Evolutionary conservation across 192 early-diverging fungal genomes (phyloP).

Genomic region (Dissophora globulifera): DNA sequence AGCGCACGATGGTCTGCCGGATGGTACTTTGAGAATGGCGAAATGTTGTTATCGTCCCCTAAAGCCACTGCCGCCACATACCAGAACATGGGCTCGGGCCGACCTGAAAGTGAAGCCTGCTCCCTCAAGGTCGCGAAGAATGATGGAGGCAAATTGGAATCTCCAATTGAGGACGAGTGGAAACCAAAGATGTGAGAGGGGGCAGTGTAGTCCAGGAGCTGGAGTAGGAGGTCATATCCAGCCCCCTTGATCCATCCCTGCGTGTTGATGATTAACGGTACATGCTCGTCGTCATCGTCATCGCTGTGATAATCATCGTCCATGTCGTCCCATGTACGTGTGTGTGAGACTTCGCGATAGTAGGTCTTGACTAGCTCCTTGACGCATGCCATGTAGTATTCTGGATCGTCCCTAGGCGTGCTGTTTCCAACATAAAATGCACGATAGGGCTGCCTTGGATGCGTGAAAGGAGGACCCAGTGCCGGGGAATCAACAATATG

Average conservation of each 20-base stretch:
- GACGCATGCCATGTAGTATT: conserved; percentile 80
- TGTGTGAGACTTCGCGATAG: conserved; percentile 54
- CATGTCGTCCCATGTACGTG: conserved; percentile 18
- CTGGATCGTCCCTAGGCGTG: conserved; percentile 83
- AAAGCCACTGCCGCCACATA: conserved; percentile 27
- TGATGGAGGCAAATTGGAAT: conserved; percentile 54
- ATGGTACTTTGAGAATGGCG: conserved; percentile 60
- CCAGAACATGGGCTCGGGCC: conserved; percentile 9
- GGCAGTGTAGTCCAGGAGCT: conserved; percentile 65
- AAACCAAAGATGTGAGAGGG: conserved; percentile 81
- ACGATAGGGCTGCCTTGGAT: conserved; percentile 69
- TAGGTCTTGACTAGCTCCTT: conserved; percentile 70
- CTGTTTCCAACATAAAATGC: conserved; percentile 81
- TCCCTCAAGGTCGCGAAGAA: conserved; percentile 59
- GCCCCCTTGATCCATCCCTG: conserved; percentile 94
- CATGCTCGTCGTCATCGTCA: conserved; percentile 45
- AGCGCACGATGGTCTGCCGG: conserved; percentile 75
- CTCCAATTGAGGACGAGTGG: conserved; percentile 40
- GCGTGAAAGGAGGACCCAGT: conserved; percentile 88
- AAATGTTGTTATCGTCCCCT: conserved; percentile 21
- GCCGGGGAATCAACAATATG: conserved; percentile 75
- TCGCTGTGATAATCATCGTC: conserved; percentile 35
- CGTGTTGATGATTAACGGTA: conserved; percentile 95
- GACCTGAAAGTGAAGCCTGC: conserved; percentile 15
- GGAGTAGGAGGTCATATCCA: conserved; percentile 85